Base-by-base conservation (phyloP, 805 yeast species). In the Wickerhamomyces bisporus region DNA sequence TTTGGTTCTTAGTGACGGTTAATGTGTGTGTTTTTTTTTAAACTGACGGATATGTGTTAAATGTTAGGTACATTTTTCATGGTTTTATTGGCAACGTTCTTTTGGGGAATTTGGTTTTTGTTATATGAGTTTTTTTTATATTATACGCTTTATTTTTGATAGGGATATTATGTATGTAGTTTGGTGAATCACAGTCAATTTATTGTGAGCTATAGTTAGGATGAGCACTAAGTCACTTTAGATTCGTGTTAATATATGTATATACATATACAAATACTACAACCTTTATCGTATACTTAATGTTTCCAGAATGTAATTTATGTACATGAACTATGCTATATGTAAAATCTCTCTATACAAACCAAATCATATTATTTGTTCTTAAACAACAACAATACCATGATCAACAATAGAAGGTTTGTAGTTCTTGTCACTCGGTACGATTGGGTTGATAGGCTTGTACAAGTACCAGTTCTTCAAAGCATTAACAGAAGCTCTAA, bases 401-500 rank as follows among this genome's bases (percentile, higher is more conserved):
- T 61, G 70, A 47, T 69, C 73, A 33, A 67, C 57, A 25, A 66
- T 60, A 21, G 58, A 47, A 31, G 71, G 69, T 39, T 54, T 53
- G 53, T 61, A 66, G 31, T 51, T 43, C 17, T 38, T 42, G 47
- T 81, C 87, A 55, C 85, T 77, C 38, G 95, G 93, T 29, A 75
- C 60, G 41, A 69, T 70, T 13, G 73, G 68, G 44, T 71, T 71
- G 32, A 82, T 61, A 13, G 98, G 98, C 46, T 83, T 78, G 63
- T 93, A 93, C 55, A 94, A 73, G 66, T 93, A 93, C 81, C 93
- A 93, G 42, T 86, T 77, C 71, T 87, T 81, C 58, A 93, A 75
- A 25, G 97, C 89, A 60, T 84, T 83, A 25, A 88, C 94, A 37
- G 88, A 86, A 26, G 96, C 93, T 61, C 96, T 78, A 29, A 87